These are phyloP conservation scores for Colletotrichum sp. DNA, from an alignment of 2,329 filamentous ascomycete genomes.

Conservation along the genomic window DNA sequence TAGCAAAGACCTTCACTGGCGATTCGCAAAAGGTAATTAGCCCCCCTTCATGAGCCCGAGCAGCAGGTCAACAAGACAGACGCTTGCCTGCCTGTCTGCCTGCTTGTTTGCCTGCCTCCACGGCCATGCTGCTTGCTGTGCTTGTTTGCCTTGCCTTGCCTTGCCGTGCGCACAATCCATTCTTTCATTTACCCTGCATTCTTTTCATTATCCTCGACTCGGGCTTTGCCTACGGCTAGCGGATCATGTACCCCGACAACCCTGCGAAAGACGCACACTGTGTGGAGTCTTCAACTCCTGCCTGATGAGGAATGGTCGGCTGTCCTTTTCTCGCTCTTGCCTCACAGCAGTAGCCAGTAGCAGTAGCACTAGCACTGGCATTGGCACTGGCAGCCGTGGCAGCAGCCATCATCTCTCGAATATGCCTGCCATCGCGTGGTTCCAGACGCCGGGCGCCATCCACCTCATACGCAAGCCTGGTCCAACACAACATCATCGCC, in stretches of 20 bases:
- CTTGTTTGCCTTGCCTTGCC: neutral
- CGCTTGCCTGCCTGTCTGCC: neutral
- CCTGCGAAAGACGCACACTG: neutral
- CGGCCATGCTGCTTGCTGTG: neutral
- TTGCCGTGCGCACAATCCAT: neutral
- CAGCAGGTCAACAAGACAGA: neutral
- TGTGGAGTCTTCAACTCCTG: neutral
- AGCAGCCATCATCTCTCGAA: neutral
- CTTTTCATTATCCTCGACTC: neutral
- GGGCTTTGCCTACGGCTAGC: neutral
- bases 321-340: neutral
- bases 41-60: neutral
- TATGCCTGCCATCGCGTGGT: neutral
- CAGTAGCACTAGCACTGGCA: neutral
- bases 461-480: neutral
- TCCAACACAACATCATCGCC: neutral
- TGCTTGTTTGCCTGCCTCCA: neutral
- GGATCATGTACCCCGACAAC: neutral
- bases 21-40: neutral
- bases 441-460: neutral
- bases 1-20: neutral
- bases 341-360: neutral
- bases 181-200: constrained; percentile 4
- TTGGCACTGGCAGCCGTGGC: neutral
- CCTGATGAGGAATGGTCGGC: neutral